Evolutionary conservation across 2,329 filamentous ascomycete species (phyloP).

Genomic region (Cytospora schulzeri): DNA sequence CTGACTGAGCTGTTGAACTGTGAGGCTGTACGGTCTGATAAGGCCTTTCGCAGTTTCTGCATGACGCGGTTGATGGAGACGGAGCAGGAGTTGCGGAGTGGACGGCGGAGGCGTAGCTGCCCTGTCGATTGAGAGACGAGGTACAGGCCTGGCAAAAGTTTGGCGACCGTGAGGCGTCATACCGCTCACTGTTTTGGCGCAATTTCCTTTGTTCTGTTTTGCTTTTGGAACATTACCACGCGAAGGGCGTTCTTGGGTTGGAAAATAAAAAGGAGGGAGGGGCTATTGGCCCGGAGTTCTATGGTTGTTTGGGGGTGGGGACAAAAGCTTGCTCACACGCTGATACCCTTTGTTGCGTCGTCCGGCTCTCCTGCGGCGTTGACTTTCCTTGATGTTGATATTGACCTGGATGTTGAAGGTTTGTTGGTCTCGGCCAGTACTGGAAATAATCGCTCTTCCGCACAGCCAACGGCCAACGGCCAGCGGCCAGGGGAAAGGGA

Average conservation of each 20-base stretch:
- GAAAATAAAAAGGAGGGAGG: not conserved
- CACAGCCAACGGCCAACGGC: no score
- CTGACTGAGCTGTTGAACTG: conserved; percentile 65
- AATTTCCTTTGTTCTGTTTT: conserved; percentile 24
- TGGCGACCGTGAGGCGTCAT: not conserved
- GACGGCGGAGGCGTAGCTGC: conserved; percentile 50
- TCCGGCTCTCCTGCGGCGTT: not conserved
- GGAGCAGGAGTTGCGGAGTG: conserved; percentile 58
- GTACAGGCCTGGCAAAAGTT: not conserved
- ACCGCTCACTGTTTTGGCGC: conserved; percentile 10
- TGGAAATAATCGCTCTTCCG: no score
- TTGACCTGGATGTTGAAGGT: not conserved
- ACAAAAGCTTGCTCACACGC: conserved; percentile 2
- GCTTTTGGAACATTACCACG: not conserved
- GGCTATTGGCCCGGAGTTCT: not conserved
- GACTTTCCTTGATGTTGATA: not conserved
- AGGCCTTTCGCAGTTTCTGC: conserved; percentile 58
- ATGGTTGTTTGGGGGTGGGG: not conserved
- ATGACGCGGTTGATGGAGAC: conserved; percentile 62
- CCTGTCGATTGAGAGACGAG: conserved; percentile 33
- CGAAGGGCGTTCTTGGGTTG: conserved; percentile 21
- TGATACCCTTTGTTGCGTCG: conserved; percentile 19
- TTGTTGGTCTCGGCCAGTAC: not conserved
- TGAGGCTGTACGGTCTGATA: conserved; percentile 54
- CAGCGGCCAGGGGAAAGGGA: no score